These are phyloP conservation scores for Penicillium sp. DNA, from an alignment of 2,329 filamentous ascomycete species.

Conservation along the genomic window DNA sequence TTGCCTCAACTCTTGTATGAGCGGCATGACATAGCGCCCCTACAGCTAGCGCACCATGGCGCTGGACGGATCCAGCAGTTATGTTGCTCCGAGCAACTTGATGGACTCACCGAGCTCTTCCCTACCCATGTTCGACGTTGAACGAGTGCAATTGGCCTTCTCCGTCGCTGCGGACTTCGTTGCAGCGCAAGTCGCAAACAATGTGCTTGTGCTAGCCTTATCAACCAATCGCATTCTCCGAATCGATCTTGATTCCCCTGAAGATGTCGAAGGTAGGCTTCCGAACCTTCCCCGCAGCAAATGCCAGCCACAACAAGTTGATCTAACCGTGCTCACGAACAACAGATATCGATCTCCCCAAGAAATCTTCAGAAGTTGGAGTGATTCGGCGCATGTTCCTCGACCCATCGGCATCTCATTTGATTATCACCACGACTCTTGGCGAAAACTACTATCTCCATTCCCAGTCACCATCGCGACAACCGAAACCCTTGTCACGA, in stretches of 20 bases:
- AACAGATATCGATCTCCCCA: conserved; percentile 91
- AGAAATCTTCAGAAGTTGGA: conserved; percentile 85
- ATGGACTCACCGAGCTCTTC: conserved; percentile 59
- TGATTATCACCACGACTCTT: conserved; percentile 84
- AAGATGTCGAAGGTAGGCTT: conserved; percentile 81
- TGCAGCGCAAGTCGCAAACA: conserved; percentile 93
- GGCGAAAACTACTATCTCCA: conserved; percentile 98
- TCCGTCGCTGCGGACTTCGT: conserved; percentile 93
- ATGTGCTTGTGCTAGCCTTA: conserved; percentile 88
- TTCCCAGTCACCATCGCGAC: conserved; percentile 72
- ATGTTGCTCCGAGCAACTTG: conserved; percentile 65
- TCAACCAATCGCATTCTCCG: conserved; percentile 89
- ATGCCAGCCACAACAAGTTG: conserved; percentile 5
- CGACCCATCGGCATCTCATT: conserved; percentile 91
- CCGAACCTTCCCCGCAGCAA: conserved; percentile 14
- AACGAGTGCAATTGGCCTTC: conserved; percentile 90
- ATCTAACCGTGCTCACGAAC: conserved; percentile 22
- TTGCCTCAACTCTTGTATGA: conserved; percentile 17
- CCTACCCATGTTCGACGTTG: conserved; percentile 90
- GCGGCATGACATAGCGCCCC: conserved; percentile 33
- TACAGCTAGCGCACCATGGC: conserved; percentile 58
- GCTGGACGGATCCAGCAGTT: conserved; percentile 69
- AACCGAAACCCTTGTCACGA: conserved; percentile 76
- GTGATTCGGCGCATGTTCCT: conserved; percentile 96
- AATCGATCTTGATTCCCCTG: conserved; percentile 89